Base-by-base conservation (phyloP, 2,329 filamentous ascomycete species). In the Thielaviopsis cerberus region DNA sequence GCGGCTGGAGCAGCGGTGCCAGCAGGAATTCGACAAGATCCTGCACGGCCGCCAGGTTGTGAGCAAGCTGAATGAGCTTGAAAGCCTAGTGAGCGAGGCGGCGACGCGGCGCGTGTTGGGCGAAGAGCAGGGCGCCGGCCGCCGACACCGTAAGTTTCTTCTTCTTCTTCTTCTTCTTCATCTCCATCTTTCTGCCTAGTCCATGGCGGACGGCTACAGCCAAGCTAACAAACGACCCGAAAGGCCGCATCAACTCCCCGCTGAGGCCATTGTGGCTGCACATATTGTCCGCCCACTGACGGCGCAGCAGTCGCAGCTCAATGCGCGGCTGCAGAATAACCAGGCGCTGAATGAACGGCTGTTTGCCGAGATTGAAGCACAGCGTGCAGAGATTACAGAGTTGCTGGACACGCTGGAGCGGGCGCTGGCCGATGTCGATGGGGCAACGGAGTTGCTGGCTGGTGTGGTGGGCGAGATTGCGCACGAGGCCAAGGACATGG, bases 11-110 rank as follows among this genome's bases (percentile, higher is more conserved):
- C 70, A 72, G 62, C 74, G 80, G 61, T 81, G 79, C 63, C 61
- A 77, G 71, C 73, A 72, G 64, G 79, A 83, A 66, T 83, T 83
- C 65, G 74, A 76, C 22, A 71, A 69, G 20, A 78, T 83, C 59
- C 66, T 81, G 60, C 64, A 69, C 20, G 69, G 71, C 60, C 69
- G 79, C 60, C 70, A 73, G 51, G 79, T 82, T 13, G 73, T 83
- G 1, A 69, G 70, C 45, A 75, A 75, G 61, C 71, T 83, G 10
- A 83, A 83, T 66, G 74, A 78, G 66, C 72, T 83, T 6, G 80
- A 83, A 64, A 68, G 63, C 25, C 70, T 83, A 15, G 72, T 80
- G 54, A 70, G 67, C 58, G 76, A 78, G 56, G 80, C 80, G 4
- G 69, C 67, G 54, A 62, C 63, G 57, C 67, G 73, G 59, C 66